phyloP scores from a whole-genome alignment of 192 early-diverging fungal species.

The Backusella tuberculispora region DNA sequence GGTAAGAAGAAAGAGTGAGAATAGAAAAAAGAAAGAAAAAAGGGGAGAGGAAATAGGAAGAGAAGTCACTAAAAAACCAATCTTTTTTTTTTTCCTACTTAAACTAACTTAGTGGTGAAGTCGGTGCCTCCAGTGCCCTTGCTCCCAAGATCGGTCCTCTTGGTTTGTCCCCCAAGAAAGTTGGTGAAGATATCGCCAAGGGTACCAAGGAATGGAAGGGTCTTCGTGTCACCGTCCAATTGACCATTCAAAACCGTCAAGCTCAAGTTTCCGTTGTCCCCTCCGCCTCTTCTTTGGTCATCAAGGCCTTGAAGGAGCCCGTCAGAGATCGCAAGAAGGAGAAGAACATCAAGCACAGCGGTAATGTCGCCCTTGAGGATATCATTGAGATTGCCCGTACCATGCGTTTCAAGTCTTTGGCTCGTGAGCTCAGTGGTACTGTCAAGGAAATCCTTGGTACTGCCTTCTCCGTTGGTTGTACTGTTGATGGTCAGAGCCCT shows the following conservation, averaged over 20 bases:
- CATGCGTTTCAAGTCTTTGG: slow-evolving; percentile 92
- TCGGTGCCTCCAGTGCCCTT: slow-evolving; percentile 93
- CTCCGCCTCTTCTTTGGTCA: slow-evolving; percentile 92
- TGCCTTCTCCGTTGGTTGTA: slow-evolving; percentile 92
- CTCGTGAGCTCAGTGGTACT: slow-evolving; percentile 90
- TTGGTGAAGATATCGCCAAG: slow-evolving; percentile 99
- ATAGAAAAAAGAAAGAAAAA: not conserved
- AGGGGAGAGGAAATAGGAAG: too few relatives aligned
- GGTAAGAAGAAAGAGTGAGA: slow-evolving; percentile 38
- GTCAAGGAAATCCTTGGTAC: slow-evolving; percentile 97
- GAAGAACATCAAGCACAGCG: slow-evolving; percentile 98
- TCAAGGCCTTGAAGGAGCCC: slow-evolving; percentile 96
- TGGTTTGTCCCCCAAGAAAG: slow-evolving; percentile 98
- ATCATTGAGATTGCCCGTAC: slow-evolving; percentile 93
- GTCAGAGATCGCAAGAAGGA: slow-evolving; percentile 98
- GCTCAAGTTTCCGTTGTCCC: slow-evolving; percentile 94
- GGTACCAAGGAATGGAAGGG: slow-evolving; percentile 98
- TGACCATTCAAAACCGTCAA: slow-evolving; percentile 99
- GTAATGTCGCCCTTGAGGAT: slow-evolving; percentile 91
- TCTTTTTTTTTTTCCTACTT: not conserved
- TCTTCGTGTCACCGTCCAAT: slow-evolving; percentile 94
- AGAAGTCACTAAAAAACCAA: not conserved
- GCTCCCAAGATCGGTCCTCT: slow-evolving; percentile 99
- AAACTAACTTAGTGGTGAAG: slow-evolving; percentile 84
- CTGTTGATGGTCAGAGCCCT: slow-evolving; percentile 94